phyloP scores from a whole-genome alignment of 805 yeast species.

The Candida mattraensis region DNA sequence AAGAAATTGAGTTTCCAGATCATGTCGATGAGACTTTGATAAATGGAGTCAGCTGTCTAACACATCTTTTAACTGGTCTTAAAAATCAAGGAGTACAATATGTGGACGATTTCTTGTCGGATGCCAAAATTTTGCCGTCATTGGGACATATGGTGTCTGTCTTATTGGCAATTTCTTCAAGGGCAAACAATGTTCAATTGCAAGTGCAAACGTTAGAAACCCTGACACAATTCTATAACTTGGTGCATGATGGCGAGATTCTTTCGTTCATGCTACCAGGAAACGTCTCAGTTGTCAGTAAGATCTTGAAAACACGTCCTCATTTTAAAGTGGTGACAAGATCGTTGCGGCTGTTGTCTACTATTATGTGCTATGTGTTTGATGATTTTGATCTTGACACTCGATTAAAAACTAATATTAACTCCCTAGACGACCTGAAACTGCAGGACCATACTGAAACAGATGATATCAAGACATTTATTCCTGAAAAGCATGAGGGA shows the following conservation, averaged over 20 bases:
- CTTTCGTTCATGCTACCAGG: conserved; percentile 53
- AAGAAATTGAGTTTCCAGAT: conserved; percentile 21
- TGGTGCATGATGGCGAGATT: conserved; percentile 46
- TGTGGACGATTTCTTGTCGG: conserved; percentile 28
- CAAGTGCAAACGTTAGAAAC: conserved; percentile 37
- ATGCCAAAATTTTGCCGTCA: conserved; percentile 39
- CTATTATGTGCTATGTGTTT: conserved; percentile 38
- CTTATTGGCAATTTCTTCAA: conserved; percentile 36
- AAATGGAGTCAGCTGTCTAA: conserved; percentile 37
- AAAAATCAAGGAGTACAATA: conserved; percentile 28
- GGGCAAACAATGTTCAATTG: conserved; percentile 26
- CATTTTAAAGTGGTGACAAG: conserved; percentile 39
- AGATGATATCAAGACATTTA: conserved; percentile 14
- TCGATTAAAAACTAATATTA: conserved; percentile 5
- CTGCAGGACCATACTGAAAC: background rate
- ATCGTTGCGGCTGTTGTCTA: conserved; percentile 32
- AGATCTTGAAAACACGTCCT: conserved; percentile 34
- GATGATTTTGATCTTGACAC: conserved; percentile 40
- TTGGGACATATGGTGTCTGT: conserved; percentile 50
- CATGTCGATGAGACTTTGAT: conserved; percentile 38
- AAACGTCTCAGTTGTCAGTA: conserved; percentile 45
- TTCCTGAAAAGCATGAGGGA: conserved; percentile 14
- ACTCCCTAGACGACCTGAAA: conserved; percentile 18
- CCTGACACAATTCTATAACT: conserved; percentile 35
- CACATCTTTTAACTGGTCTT: conserved; percentile 33